Evolutionary conservation across 768 basidiomycete genomes (phyloP).

Genomic region (Hortiboletus flavorubellus): DNA sequence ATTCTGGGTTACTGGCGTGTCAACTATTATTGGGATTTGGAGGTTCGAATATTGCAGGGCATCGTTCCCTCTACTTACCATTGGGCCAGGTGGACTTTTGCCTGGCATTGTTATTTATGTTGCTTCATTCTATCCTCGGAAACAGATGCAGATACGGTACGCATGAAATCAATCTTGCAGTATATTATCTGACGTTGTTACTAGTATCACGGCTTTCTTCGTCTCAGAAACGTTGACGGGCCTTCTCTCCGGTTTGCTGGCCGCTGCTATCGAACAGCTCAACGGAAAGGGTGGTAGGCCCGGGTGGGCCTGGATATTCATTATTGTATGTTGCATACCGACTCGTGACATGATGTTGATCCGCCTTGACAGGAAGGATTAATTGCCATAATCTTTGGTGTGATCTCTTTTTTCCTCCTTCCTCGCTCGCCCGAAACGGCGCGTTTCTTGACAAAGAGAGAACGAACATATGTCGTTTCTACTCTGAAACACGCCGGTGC

Average conservation of each 20-base stretch:
- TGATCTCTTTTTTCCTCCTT: constrained; percentile 47
- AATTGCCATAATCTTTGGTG: constrained; percentile 58
- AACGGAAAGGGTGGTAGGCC: constrained; percentile 45
- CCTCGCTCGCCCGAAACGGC: constrained; percentile 42
- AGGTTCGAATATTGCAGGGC: constrained; percentile 34
- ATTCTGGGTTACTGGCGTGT: constrained; percentile 49
- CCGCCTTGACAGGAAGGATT: constrained; percentile 44
- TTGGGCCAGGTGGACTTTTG: constrained; percentile 46
- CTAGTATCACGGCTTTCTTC: constrained; percentile 36
- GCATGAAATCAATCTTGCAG: neutral
- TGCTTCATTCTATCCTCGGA: constrained; percentile 43
- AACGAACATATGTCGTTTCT: constrained; percentile 44
- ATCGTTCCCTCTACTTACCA: neutral
- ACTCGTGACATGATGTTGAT: neutral
- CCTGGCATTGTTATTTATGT: constrained; percentile 56
- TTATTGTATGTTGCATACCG: constrained; percentile 32
- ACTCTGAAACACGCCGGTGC: constrained; percentile 22
- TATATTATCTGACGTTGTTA: neutral
- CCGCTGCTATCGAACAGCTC: constrained; percentile 54
- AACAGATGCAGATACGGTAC: constrained; percentile 21
- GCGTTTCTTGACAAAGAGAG: constrained; percentile 46
- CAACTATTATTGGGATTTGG: constrained; percentile 51
- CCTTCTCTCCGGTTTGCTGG: constrained; percentile 59
- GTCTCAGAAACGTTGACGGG: constrained; percentile 45
- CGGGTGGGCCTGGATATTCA: constrained; percentile 63